Evolutionary conservation across 176 grass and related monocot genomes (phyloP).

Genomic region (Oryza meyeriana): DNA sequence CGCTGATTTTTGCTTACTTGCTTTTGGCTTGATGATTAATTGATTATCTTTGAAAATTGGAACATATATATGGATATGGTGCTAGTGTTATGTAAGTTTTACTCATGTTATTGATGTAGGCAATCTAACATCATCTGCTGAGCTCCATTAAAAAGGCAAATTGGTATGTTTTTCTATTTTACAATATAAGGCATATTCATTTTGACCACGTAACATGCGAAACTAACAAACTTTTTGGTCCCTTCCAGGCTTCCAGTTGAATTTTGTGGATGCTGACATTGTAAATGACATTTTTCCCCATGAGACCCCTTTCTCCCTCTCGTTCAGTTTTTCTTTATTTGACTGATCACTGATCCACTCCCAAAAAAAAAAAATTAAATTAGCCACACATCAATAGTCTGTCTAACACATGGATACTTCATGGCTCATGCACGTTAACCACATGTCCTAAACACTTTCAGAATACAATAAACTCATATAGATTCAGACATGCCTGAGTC

Average conservation of each 20-base stretch:
- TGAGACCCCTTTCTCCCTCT: background rate
- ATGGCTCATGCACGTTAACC: background rate
- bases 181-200: background rate
- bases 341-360: background rate
- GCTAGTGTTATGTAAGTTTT: background rate
- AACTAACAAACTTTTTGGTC: background rate
- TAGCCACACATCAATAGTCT: background rate
- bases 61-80: background rate
- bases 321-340: background rate
- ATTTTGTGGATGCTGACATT: background rate
- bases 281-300: background rate
- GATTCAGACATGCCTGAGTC: background rate
- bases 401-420: background rate
- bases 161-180: background rate
- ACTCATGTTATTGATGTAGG: background rate
- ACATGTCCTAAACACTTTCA: background rate
- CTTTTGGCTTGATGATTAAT: background rate
- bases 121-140: background rate
- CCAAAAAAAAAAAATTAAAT: background rate
- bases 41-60: background rate
- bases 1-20: conserved; percentile 5
- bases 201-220: background rate
- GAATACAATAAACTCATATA: background rate
- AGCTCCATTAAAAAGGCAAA: background rate
- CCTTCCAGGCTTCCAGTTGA: background rate